Evolutionary conservation across 139 green algal genomes (phyloP).

Genomic region (Tetradesmus obliquus): DNA sequence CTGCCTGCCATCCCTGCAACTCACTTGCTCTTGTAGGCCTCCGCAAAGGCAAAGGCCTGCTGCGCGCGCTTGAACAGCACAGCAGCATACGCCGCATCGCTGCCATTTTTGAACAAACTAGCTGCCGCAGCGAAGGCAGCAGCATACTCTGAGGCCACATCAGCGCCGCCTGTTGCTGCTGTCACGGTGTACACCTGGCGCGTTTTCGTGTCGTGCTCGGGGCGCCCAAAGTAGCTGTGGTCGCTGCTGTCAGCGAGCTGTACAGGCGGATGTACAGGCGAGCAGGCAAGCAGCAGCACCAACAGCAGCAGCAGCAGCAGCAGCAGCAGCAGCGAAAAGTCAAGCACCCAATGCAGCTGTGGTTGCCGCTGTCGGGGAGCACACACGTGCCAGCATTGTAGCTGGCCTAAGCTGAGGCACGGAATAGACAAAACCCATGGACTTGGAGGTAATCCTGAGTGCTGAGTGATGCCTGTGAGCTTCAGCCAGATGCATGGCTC

Average conservation of each 20-base stretch:
- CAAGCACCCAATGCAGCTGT: too few species aligned
- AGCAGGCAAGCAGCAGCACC: background rate
- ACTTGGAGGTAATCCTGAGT: too few species aligned
- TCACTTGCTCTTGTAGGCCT: conserved; percentile 7
- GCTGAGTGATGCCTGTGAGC: too few species aligned
- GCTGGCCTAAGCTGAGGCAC: too few species aligned
- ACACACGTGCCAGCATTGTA: too few species aligned
- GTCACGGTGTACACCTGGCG: conserved; percentile 41
- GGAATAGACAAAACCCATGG: too few species aligned
- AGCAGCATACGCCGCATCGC: conserved; percentile 49
- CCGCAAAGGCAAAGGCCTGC: conserved; percentile 41
- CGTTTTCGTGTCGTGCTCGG: conserved; percentile 61
- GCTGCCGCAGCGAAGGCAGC: conserved; percentile 49
- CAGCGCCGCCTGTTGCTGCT: background rate
- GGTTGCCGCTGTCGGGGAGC: too few species aligned
- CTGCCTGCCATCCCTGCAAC: background rate
- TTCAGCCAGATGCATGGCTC: too few species aligned
- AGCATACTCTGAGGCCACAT: conserved; percentile 51
- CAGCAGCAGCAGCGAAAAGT: too few species aligned
- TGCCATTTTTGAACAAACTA: conserved; percentile 36
- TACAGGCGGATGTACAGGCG: background rate
- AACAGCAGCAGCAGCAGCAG: background rate
- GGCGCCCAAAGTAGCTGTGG: conserved; percentile 70
- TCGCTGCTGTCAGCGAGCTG: background rate
- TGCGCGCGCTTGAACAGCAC: conserved; percentile 34